These are phyloP conservation scores for Trichoderma sp. DNA, from an alignment of 2,329 filamentous ascomycete genomes.

Conservation along the genomic window DNA sequence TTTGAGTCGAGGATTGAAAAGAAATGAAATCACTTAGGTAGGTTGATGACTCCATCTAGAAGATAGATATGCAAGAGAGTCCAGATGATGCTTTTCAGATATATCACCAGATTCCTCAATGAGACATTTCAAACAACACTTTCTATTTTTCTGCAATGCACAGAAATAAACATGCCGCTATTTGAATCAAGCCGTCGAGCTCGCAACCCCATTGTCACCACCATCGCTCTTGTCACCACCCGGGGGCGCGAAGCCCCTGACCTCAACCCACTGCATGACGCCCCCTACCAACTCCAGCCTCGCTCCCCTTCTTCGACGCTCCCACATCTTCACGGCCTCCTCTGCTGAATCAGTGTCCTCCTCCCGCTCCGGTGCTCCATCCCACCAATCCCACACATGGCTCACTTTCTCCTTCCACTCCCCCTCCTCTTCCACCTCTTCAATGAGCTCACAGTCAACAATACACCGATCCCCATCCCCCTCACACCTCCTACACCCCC, in stretches of 20 bases:
- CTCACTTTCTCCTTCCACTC: neutral
- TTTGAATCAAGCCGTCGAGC: neutral
- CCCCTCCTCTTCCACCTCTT: neutral
- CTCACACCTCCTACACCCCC: constrained; percentile 25
- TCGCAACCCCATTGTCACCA: neutral
- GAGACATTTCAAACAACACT: neutral
- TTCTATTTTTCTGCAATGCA: neutral
- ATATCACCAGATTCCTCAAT: neutral
- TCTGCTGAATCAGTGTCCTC: neutral
- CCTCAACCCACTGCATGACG: neutral
- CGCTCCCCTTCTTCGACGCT: neutral
- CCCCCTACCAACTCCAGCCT: constrained; percentile 11
- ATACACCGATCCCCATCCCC: constrained; percentile 29
- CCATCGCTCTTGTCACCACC: neutral
- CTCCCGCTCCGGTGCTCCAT: neutral
- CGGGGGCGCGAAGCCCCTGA: constrained; percentile 9
- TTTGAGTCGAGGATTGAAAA: neutral
- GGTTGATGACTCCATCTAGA: neutral
- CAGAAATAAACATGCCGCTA: neutral
- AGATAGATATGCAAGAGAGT: neutral
- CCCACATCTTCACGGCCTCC: constrained; percentile 10
- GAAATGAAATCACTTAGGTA: neutral
- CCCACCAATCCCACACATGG: neutral
- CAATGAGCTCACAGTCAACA: neutral
- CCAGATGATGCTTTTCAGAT: neutral